Base-by-base conservation (phyloP, 73 alveolate genomes). In the Paramecium bursaria region DNA sequence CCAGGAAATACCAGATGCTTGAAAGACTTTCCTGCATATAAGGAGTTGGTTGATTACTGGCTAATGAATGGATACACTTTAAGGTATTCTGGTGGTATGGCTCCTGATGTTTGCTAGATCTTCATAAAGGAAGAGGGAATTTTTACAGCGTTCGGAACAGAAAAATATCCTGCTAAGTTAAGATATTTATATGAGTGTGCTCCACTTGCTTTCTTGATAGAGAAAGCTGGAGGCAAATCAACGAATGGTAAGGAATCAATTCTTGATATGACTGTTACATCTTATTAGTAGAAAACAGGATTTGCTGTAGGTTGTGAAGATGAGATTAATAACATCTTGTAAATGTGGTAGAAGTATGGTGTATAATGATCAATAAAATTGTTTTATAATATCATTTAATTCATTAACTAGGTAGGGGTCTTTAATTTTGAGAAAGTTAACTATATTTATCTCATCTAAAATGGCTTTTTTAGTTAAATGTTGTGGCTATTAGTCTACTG, bases 31-130 rank as follows among this genome's bases (percentile, higher is more conserved):
- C 86, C 86, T 14, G 91, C 88, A 17, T 91, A 89, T 79, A 67
- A 74, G 57, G 82, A 86, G 42, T 57, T 89, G 60, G 61, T 89
- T 74, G 75, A 76, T 26, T 75, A 86, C 76, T 94, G 90, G 91
- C 73, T 91, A 88, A 82, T 82, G 77, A 73, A 94, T 88, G 92
- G 94, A 75, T 91, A 75, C 87, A 90, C 94, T 73, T 75, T 94
- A 14, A 88, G 98, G 79, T 95, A 95, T 77, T 77, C 98, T 7
- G 98, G 97, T n/a, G 98, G 96, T 23, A 52, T 92, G 94, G 97
- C 91, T 11, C 97, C 96, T 4, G 97, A 94, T 77, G 91, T 92
- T 67, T 94, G 89, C 86, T 90, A 94, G 88, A 87, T 90, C 49
- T 94, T 94, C 90, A 85, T 94, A 55, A 94, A 94, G 86, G 96